Percentiles rank a stretch among this genome's conserved stretches.
Evolutionary conservation across 169 alveolate species (phyloP).

Genomic region (Ichthyophthirius multifiliis): DNA sequence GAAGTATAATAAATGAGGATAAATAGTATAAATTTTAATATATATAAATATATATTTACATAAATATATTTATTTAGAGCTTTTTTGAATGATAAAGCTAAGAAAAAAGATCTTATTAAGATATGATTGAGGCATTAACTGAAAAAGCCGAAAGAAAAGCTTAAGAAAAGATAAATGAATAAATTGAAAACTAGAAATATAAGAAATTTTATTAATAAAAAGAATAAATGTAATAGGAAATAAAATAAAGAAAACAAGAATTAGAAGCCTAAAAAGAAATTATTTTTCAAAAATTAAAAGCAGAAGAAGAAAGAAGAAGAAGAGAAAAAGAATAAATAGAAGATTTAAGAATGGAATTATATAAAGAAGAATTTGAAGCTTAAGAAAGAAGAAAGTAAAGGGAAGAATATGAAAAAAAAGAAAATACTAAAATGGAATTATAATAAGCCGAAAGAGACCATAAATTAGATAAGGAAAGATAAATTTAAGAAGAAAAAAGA

Average conservation of each 20-base stretch:
- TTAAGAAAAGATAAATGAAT: slow-evolving; percentile 46
- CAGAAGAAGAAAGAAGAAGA: slow-evolving; percentile 64
- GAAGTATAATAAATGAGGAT: slow-evolving; percentile 64
- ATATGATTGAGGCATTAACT: slow-evolving; percentile 52
- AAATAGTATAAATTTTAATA: background rate
- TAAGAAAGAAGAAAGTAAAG: slow-evolving; percentile 54
- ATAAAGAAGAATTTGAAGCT: slow-evolving; percentile 64
- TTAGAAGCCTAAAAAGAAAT: slow-evolving; percentile 57
- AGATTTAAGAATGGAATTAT: slow-evolving; percentile 61
- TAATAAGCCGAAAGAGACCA: slow-evolving; percentile 56
- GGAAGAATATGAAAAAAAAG: slow-evolving; percentile 54
- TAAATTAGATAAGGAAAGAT: slow-evolving; percentile 57
- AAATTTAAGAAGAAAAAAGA: slow-evolving; percentile 60
- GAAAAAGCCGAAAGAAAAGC: slow-evolving; percentile 40
- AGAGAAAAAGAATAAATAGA: slow-evolving; percentile 64
- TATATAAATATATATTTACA: background rate
- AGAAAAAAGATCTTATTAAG: slow-evolving; percentile 45
- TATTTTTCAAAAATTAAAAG: slow-evolving; percentile 58
- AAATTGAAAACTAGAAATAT: slow-evolving; percentile 49
- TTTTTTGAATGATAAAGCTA: too few species aligned
- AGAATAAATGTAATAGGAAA: slow-evolving; percentile 54
- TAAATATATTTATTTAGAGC: background rate
- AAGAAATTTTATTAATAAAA: slow-evolving; percentile 38
- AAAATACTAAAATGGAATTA: slow-evolving; percentile 50
- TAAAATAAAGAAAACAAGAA: slow-evolving; percentile 56